Base-by-base conservation (phyloP, 2,329 filamentous ascomycete genomes). In the Atkinsonella texensis region DNA sequence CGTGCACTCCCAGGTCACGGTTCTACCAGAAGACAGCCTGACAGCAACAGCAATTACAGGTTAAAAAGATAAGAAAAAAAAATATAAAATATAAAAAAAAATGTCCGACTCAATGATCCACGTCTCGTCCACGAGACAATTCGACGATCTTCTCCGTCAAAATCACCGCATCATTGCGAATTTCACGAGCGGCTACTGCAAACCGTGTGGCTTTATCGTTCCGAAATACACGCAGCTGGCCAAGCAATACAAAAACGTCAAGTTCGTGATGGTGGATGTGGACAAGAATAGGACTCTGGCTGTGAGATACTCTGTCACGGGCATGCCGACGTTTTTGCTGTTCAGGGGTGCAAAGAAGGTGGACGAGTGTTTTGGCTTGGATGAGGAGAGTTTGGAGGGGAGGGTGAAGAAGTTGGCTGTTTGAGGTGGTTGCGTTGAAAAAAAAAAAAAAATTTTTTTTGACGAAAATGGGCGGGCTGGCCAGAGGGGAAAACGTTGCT, bases 201-300 rank as follows among this genome's bases (percentile, higher is more conserved):
- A 89, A 54, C 91, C 91, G 54, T 97, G 91, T 85, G 95, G 90
- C 76, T 78, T 83, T 62, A 93, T 96, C 62, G 81, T 89, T 17
- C 91, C 90, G 54, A 70, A 82, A 56, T 55, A 52, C 31, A 4
- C 33, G 4, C 31, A 47, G 32, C 74, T 95, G 53, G 57, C 58
- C 48, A 58, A 60, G 60, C 69, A 81, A 41, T 65, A 70, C 53
- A 80, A 79, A 72, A 68, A 77, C 57, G 67, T 85, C 58, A 75
- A 80, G 68, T 96, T 95, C 72, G 82, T 82, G 78, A 93, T 95
- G 79, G 75, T 96, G 65, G 89, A 97, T 68, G 89, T 96, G 61
- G 90, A 96, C 68, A 75, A 89, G 57, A 73, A 91, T 41, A 74
- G 83, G 58, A 82, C 87, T 1, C 77, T 95, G 48, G 82, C 87